These are phyloP conservation scores for Pestalotiopsis sp. DNA, from an alignment of 2,329 filamentous ascomycete species.

Conservation along the genomic window DNA sequence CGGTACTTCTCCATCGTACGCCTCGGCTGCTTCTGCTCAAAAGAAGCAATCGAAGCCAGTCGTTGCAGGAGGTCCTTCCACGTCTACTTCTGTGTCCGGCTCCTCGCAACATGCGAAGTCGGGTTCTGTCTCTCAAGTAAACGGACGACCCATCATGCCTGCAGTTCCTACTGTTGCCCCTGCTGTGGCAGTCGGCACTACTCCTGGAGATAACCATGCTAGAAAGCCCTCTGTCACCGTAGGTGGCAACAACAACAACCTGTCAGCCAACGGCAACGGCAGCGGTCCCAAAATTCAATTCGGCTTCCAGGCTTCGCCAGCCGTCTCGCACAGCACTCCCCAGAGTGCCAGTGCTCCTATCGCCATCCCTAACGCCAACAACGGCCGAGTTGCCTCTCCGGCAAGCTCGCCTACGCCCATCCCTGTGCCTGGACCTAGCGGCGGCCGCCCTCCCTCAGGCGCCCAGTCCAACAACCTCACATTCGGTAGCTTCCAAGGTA, in stretches of 20 bases:
- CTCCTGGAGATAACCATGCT: conserved; percentile 73
- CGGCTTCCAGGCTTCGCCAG: conserved; percentile 73
- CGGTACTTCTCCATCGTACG: conserved; percentile 65
- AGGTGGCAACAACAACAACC: conserved; percentile 74
- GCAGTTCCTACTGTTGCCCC: conserved; percentile 63
- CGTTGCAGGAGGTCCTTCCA: conserved; percentile 60
- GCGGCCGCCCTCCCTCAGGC: conserved; percentile 81
- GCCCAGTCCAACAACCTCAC: conserved; percentile 70
- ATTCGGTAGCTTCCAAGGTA: conserved; percentile 82
- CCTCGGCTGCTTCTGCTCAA: conserved; percentile 64
- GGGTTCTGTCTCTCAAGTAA: conserved; percentile 76
- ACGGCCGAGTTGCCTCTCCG: conserved; percentile 76
- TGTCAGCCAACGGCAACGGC: conserved; percentile 69
- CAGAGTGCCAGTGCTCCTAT: conserved; percentile 60
- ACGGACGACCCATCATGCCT: conserved; percentile 77
- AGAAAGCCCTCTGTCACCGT: conserved; percentile 92
- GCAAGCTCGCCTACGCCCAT: conserved; percentile 91
- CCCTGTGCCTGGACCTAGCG: conserved; percentile 80
- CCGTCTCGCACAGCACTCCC: conserved; percentile 68
- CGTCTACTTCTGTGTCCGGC: conserved; percentile 56
- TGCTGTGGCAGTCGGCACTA: conserved; percentile 52
- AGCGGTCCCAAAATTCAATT: conserved; percentile 73
- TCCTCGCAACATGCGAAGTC: conserved; percentile 64
- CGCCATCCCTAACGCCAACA: conserved; percentile 59
- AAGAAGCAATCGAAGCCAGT: conserved; percentile 64